Evolutionary conservation across 2,329 filamentous ascomycete species (phyloP).

Genomic region (Fusarium subtropicale): DNA sequence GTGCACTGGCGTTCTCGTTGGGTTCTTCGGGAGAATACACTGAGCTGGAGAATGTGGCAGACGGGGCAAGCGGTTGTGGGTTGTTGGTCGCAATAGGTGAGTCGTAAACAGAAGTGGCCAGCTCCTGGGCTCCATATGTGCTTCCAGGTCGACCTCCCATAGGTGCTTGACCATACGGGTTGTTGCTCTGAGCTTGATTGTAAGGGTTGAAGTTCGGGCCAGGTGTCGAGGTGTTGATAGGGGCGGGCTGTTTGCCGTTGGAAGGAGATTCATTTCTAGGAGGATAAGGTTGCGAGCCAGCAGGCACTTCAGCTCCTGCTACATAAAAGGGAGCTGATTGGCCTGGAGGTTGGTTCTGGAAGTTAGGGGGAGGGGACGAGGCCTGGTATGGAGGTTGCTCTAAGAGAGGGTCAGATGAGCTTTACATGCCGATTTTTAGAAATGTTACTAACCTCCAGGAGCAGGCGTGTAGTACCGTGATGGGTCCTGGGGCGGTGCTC

Average conservation of each 20-base stretch:
- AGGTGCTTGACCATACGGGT: conserved; percentile 59
- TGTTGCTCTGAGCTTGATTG: conserved; percentile 50
- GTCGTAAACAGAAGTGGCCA: conserved; percentile 82
- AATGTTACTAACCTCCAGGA: conserved; percentile 51
- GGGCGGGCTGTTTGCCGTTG: conserved; percentile 61
- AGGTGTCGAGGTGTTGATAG: conserved; percentile 65
- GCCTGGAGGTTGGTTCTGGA: conserved; percentile 63
- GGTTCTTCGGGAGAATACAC: conserved; percentile 62
- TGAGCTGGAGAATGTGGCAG: conserved; percentile 59
- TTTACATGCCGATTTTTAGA: not conserved
- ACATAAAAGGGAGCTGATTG: conserved; percentile 74
- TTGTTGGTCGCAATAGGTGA: conserved; percentile 72
- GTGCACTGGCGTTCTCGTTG: conserved; percentile 47
- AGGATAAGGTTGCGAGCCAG: conserved; percentile 61
- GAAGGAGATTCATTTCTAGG: conserved; percentile 64
- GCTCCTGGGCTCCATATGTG: conserved; percentile 79
- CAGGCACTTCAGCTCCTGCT: conserved; percentile 66
- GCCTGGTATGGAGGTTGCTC: conserved; percentile 61
- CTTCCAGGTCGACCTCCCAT: conserved; percentile 69
- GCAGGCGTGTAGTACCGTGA: conserved; percentile 76
- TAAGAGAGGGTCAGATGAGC: conserved; percentile 35
- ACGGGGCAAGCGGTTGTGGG: conserved; percentile 51
- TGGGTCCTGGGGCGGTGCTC: conserved; percentile 66
- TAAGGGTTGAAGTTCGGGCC: conserved; percentile 60
- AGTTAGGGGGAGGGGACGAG: conserved; percentile 65